Evolutionary conservation across 2,329 filamentous ascomycete species (phyloP), one percentile per base, ranked within the genome.

Genomic region (Raffaelea arxii): DNA sequence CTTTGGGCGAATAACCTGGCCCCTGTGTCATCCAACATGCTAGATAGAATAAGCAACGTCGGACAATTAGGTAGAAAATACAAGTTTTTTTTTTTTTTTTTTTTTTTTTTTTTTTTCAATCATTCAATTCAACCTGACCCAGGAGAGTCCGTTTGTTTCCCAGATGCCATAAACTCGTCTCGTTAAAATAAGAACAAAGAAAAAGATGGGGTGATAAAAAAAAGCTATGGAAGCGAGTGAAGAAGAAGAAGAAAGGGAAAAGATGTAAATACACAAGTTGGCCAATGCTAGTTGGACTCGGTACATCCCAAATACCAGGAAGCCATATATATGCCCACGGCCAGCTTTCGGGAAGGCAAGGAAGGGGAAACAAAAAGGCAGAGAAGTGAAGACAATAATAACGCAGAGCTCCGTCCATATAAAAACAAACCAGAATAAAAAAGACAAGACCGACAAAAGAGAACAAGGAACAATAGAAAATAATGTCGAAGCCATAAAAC

Each of bases 241-340:
- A 42, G 7, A 43, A 43, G 22, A 44, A 30, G 21, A 37, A 12
- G 25, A 18, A 27, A 27, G 56, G 51, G 55, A 54, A 53, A 53
- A 59, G 57, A 59, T 50, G 56, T 62, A 51, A 62, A 52, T 36
- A 36, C 32, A 36, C 32, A 36, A 12, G 32, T 36, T 36, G 32
- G 32, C 6, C 7, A 6, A 36, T 7, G 32, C 32, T n/a, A n/a
- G n/a, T n/a, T n/a, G n/a, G n/a, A n/a, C n/a, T n/a, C n/a, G n/a
- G n/a, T n/a, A n/a, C n/a, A n/a, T n/a, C n/a, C n/a, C n/a, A n/a
- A n/a, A n/a, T n/a, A n/a, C n/a, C n/a, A n/a, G n/a, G n/a, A n/a
- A n/a, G n/a, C n/a, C n/a, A n/a, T n/a, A n/a, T n/a, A n/a, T n/a
- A n/a, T n/a, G n/a, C n/a, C n/a, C n/a, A n/a, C n/a, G n/a, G n/a